phyloP scores from a whole-genome alignment of 805 yeast species.

The Ascoidea asiatica region DNA sequence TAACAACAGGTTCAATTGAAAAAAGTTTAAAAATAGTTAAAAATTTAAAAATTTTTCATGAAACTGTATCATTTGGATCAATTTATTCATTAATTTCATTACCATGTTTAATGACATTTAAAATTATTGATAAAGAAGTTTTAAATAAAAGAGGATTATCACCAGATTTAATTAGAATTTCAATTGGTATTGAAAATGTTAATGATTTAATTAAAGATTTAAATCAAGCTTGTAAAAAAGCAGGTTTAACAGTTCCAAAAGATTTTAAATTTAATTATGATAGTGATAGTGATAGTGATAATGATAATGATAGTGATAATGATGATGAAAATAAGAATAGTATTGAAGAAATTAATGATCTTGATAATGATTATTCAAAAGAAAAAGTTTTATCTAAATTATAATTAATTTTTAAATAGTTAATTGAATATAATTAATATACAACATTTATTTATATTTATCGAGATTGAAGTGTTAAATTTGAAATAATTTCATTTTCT shows the following conservation, averaged over 20 bases:
- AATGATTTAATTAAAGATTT: slow-evolving; percentile 74
- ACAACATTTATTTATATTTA: no score
- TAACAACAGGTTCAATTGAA: slow-evolving; percentile 70
- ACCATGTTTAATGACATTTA: slow-evolving; percentile 96
- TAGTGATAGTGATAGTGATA: no score
- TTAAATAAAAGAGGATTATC: slow-evolving; percentile 85
- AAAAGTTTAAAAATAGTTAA: slow-evolving; percentile 64
- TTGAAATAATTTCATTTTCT: no score
- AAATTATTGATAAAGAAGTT: slow-evolving; percentile 82
- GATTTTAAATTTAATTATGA: no score
- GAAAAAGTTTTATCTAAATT: no score
- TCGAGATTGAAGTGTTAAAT: no score
- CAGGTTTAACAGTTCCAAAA: slow-evolving; percentile 37
- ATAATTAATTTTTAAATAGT: no score
- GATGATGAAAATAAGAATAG: background rate
- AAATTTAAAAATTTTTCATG: slow-evolving; percentile 63
- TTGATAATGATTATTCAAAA: no score
- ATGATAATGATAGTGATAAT: background rate
- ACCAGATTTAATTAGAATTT: slow-evolving; percentile 79
- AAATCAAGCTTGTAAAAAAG: slow-evolving; percentile 50
- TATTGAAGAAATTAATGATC: background rate
- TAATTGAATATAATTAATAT: no score
- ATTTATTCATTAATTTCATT: slow-evolving; percentile 84
- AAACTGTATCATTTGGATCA: slow-evolving; percentile 89
- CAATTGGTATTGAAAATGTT: slow-evolving; percentile 81